Evolutionary conservation across 2,329 filamentous ascomycete species (phyloP).

Genomic region (Nigrospora osmanthi): DNA sequence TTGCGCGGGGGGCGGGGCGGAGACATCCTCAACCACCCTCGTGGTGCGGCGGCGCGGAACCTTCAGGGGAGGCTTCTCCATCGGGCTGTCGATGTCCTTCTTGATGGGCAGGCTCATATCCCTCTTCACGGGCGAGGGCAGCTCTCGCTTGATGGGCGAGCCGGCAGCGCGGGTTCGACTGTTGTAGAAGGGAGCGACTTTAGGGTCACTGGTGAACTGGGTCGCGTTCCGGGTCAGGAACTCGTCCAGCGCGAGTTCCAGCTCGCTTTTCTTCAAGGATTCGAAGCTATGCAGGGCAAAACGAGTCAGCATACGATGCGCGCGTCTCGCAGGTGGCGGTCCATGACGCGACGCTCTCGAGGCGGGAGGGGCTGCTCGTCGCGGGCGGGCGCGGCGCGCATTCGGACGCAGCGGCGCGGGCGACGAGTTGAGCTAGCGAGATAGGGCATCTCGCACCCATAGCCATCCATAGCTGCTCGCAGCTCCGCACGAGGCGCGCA

Average conservation of each 20-base stretch:
- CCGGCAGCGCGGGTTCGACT: conserved; percentile 50
- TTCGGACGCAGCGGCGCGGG: too few relatives aligned
- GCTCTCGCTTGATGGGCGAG: conserved; percentile 48
- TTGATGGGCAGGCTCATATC: conserved; percentile 8
- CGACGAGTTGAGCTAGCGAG: not conserved
- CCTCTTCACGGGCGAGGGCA: not conserved
- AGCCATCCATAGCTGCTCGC: too few relatives aligned
- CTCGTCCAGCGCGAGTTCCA: conserved; percentile 67
- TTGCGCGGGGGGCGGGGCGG: conserved; percentile 60
- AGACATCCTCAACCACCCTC: conserved; percentile 53
- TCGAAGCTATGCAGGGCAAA: conserved; percentile 47
- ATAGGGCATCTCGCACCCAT: not conserved
- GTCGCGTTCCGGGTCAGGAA: conserved; percentile 63
- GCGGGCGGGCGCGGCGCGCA: too few relatives aligned
- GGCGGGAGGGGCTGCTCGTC: too few relatives aligned
- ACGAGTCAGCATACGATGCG: conserved; percentile 8
- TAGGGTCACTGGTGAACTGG: conserved; percentile 54
- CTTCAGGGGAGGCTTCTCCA: conserved; percentile 15
- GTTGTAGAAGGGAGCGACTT: conserved; percentile 69
- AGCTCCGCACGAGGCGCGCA: not conserved
- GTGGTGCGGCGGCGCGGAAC: conserved; percentile 22
- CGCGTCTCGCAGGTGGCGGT: too few relatives aligned
- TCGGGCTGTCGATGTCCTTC: conserved; percentile 15
- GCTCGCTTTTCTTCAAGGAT: conserved; percentile 67
- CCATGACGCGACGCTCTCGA: too few relatives aligned